Base-by-base conservation (phyloP, 306 rosid genomes). In the Sindora glabra region DNA sequence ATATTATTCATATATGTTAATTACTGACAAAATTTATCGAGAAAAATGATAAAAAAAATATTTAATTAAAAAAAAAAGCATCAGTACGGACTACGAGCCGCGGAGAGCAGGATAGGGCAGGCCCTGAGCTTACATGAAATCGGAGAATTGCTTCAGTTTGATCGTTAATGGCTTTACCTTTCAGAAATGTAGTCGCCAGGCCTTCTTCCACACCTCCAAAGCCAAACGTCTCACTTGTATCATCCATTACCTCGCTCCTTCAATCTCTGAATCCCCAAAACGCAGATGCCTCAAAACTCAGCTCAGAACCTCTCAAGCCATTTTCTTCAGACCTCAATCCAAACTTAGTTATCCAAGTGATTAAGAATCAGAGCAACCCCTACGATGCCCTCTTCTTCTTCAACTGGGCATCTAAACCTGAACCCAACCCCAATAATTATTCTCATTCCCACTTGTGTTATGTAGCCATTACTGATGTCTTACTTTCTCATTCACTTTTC, bases 401-500 rank as follows among this genome's bases (percentile, higher is more conserved):
- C 71, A 69, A 68, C 44, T 74, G 75, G 75, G 63, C 79, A 17
- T 68, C 71, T 52, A 63, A 41, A 10, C 67, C 60, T 3, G 3
- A 52, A 8, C 64, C 73, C 27, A 59, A 66, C 38, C 65, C 27
- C 48, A 42, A 52, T 6, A 45, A 62, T 18, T 68, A 56, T 19
- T 68, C 27, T 25, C 74, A 68, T 52, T 16, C 60, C 1, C 60
- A 5, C 15, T 39, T 9, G 4, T 73, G 69, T 57, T 73, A 73
- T 49, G 36, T 50, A 10, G 78, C 65, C 69, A 53, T 73, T 46
- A 61, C 78, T 23, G 55, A 60, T 38, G 66, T 74, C 59, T 73
- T 74, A 17, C 74, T 79, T 25, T 74, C 74, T 22, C 83, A 76
- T 69, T 76, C 82, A 49, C 83, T 79, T 39, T 73, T 78, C 79